phyloP scores from a whole-genome alignment of 352 stramenopile genomes.

The Phytophthora hybrid region DNA sequence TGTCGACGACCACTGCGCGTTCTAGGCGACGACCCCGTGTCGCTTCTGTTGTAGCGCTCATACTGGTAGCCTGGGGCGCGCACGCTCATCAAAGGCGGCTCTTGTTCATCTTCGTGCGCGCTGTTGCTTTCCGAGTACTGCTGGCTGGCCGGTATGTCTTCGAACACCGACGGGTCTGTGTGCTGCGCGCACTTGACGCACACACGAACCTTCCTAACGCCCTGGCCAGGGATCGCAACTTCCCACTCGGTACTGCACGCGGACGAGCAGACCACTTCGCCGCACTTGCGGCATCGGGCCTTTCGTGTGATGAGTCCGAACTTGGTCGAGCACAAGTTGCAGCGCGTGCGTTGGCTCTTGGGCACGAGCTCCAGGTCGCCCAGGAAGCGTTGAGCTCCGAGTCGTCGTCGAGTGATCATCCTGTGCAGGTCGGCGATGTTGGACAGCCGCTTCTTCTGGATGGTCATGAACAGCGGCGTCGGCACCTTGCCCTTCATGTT shows the following conservation, averaged over 20 bases:
- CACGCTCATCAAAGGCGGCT: conserved; percentile 33
- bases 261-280: conserved; percentile 73
- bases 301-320: conserved; percentile 78
- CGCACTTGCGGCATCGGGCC: conserved; percentile 70
- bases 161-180: conserved; percentile 41
- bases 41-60: conserved; percentile 33
- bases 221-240: conserved; percentile 54
- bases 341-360: conserved; percentile 62
- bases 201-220: conserved; percentile 63
- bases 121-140: conserved; percentile 45
- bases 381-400: conserved; percentile 65
- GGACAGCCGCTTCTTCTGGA: conserved; percentile 64
- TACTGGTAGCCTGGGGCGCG: conserved; percentile 44
- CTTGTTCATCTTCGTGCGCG: conserved; percentile 43
- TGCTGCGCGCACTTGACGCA: conserved; percentile 60
- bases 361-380: conserved; percentile 75
- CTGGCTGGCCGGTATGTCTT: conserved; percentile 35
- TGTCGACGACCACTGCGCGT: conserved; percentile 9
- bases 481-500: conserved; percentile 74
- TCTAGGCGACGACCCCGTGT: conserved; percentile 26
- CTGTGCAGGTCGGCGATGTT: conserved; percentile 58
- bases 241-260: conserved; percentile 67
- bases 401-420: conserved; percentile 56
- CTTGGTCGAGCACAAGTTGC: conserved; percentile 62
- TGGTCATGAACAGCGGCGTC: conserved; percentile 52